Conservation (phyloP, 2,329 filamentous ascomycete genomes). For the Thyridium curvatum region DNA sequence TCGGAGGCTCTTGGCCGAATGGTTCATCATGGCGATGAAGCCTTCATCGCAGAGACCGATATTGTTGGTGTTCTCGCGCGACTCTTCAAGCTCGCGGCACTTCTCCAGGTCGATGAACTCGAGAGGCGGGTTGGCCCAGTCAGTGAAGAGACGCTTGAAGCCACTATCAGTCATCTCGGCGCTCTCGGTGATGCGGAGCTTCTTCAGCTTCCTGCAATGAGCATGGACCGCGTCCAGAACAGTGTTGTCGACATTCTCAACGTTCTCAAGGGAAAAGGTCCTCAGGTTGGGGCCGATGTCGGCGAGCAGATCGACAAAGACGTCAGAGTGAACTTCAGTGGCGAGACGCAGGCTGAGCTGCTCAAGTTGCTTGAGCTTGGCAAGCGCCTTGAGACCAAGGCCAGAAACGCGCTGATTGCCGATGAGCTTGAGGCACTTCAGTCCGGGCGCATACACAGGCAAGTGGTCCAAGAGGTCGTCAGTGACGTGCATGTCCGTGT, state of each 20-base stretch:
- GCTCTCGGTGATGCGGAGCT: slow-evolving; percentile 78
- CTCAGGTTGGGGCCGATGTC: slow-evolving; percentile 59
- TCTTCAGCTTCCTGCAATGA: slow-evolving; percentile 60
- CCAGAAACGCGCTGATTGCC: slow-evolving; percentile 71
- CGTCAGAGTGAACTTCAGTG: slow-evolving; percentile 46
- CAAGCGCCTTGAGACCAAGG: slow-evolving; percentile 59
- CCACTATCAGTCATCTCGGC: slow-evolving; percentile 68
- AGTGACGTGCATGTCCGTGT: slow-evolving; percentile 75
- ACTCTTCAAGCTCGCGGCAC: slow-evolving; percentile 70
- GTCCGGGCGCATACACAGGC: slow-evolving; percentile 55
- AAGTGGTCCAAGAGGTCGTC: slow-evolving; percentile 63
- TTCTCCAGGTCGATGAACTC: slow-evolving; percentile 67
- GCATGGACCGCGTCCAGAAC: slow-evolving; percentile 66
- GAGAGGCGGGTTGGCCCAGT: slow-evolving; percentile 70
- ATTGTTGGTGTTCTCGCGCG: slow-evolving; percentile 53
- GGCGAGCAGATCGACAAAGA: slow-evolving; percentile 55
- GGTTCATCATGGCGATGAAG: slow-evolving; percentile 76
- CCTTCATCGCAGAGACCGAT: slow-evolving; percentile 71
- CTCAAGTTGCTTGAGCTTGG: slow-evolving; percentile 55
- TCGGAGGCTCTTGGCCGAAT: slow-evolving; percentile 63
- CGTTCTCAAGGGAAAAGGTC: slow-evolving; percentile 71
- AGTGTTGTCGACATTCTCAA: slow-evolving; percentile 59
- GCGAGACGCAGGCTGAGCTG: slow-evolving; percentile 70
- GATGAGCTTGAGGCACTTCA: slow-evolving; percentile 72
- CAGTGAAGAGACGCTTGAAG: slow-evolving; percentile 65